Evolutionary conservation across 2,329 filamentous ascomycete species (phyloP).

Genomic region (Gliomastix tumulicola): DNA sequence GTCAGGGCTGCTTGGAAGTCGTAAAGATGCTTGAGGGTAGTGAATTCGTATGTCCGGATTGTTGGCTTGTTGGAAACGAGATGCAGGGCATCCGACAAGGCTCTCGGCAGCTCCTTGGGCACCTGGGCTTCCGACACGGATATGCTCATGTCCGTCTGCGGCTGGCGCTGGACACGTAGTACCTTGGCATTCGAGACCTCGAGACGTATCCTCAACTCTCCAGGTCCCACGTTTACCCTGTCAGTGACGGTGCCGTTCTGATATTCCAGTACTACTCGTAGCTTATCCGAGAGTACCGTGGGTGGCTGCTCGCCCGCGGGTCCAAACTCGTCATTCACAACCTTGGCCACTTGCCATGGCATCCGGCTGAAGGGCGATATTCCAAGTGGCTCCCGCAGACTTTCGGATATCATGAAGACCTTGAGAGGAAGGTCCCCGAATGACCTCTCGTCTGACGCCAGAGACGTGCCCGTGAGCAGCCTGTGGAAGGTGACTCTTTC

Average conservation of each 20-base stretch:
- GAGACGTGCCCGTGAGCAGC: conserved; percentile 64
- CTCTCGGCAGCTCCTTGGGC: conserved; percentile 52
- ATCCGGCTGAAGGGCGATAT: conserved; percentile 42
- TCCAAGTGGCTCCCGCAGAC: conserved; percentile 39
- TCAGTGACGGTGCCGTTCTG: conserved; percentile 75
- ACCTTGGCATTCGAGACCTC: conserved; percentile 55
- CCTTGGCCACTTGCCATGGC: conserved; percentile 59
- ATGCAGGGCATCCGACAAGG: conserved; percentile 58
- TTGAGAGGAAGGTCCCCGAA: conserved; percentile 62
- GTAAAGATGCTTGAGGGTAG: conserved; percentile 63
- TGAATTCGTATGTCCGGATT: conserved; percentile 65
- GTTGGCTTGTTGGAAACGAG: conserved; percentile 51
- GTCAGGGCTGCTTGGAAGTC: conserved; percentile 73
- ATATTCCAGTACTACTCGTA: conserved; percentile 70
- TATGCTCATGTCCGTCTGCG: conserved; percentile 71
- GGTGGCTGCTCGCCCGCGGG: conserved; percentile 51
- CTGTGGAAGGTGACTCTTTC: conserved; percentile 67
- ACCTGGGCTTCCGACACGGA: conserved; percentile 64
- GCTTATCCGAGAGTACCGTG: conserved; percentile 68
- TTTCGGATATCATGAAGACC: conserved; percentile 54
- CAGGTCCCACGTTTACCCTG: conserved; percentile 71
- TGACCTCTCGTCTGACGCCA: conserved; percentile 62
- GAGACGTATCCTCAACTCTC: conserved; percentile 63
- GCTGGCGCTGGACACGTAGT: conserved; percentile 61
- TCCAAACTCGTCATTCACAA: conserved; percentile 66